A percentile compares a stretch with the other conserved stretches of the same genome.
Conservation (phyloP, 2,329 filamentous ascomycete species). For the Pseudogymnoascus sp. region DNA sequence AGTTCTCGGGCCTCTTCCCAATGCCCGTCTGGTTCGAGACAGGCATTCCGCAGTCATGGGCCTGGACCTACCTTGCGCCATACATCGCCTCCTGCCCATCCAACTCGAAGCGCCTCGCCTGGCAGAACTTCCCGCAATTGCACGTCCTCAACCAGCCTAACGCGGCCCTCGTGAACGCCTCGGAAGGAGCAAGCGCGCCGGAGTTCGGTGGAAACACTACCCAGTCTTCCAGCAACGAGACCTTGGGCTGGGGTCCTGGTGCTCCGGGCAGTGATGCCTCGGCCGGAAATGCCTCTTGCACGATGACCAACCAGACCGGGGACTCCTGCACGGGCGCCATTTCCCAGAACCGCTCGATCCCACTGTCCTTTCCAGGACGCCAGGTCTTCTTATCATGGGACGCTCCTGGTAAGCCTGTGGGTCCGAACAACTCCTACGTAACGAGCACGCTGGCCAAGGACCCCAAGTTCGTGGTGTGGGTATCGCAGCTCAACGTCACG, state of each 20-base stretch:
- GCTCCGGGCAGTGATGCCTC: constrained; percentile 29
- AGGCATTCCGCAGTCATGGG: constrained; percentile 76
- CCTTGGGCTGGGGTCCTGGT: constrained; percentile 44
- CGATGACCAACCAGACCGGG: constrained; percentile 45
- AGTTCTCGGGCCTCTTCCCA: constrained; percentile 70
- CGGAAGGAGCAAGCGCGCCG: background rate
- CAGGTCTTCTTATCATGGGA: constrained; percentile 69
- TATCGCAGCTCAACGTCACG: constrained; percentile 67
- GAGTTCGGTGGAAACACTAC: constrained; percentile 28
- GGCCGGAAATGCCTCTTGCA: constrained; percentile 42
- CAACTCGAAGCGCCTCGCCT: constrained; percentile 65
- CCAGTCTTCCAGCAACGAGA: constrained; percentile 54
- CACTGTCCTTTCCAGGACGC: constrained; percentile 67
- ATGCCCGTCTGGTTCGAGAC: constrained; percentile 78
- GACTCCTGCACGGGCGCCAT: constrained; percentile 57
- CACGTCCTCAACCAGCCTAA: constrained; percentile 71
- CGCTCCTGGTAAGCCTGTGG: constrained; percentile 55
- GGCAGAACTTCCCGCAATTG: constrained; percentile 76
- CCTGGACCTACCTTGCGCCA: constrained; percentile 72
- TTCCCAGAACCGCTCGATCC: constrained; percentile 58
- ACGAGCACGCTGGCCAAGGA: constrained; percentile 51
- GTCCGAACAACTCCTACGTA: constrained; percentile 76
- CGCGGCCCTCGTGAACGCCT: constrained; percentile 54
- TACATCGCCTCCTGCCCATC: constrained; percentile 71
- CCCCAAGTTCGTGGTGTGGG: constrained; percentile 67